Conservation (phyloP, 169 alveolate genomes). For the Eimeria acervulina region DNA sequence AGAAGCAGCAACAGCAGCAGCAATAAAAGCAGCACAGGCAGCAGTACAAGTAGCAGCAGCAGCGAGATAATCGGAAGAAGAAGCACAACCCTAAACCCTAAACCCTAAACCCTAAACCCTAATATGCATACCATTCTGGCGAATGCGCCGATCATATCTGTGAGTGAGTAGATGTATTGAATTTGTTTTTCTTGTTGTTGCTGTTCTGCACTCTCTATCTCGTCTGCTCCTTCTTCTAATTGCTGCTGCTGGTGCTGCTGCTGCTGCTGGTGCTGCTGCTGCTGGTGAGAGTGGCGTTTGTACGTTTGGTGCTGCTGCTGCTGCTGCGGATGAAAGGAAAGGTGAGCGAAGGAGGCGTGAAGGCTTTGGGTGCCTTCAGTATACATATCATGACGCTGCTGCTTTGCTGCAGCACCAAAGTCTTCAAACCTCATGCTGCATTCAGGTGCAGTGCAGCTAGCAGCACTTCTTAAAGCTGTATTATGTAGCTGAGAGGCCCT, state of each 20-base stretch:
- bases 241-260: neutral
- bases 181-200: neutral
- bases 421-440: constrained; percentile 34
- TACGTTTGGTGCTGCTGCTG: too few species aligned
- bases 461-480: neutral
- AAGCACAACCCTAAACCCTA: neutral
- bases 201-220: neutral
- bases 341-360: neutral
- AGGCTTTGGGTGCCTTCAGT: constrained; percentile 39
- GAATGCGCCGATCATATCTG: neutral
- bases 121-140: neutral
- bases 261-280: too few species aligned
- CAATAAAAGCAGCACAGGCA: too few species aligned
- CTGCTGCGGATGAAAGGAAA: neutral
- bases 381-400: neutral
- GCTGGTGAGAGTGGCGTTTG: too few species aligned
- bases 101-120: constrained; percentile 11
- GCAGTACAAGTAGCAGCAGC: too few species aligned
- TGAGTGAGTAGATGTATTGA: neutral
- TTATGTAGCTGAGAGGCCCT: too few species aligned
- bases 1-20: too few species aligned
- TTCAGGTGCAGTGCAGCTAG: neutral
- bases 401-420: constrained; percentile 6
- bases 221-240: neutral
- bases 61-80: neutral